A percentile compares a stretch with the other conserved stretches of the same genome.
Evolutionary conservation across 371 early-diverging fungal genomes (phyloP).

Genomic region (Parasitella parasitica): DNA sequence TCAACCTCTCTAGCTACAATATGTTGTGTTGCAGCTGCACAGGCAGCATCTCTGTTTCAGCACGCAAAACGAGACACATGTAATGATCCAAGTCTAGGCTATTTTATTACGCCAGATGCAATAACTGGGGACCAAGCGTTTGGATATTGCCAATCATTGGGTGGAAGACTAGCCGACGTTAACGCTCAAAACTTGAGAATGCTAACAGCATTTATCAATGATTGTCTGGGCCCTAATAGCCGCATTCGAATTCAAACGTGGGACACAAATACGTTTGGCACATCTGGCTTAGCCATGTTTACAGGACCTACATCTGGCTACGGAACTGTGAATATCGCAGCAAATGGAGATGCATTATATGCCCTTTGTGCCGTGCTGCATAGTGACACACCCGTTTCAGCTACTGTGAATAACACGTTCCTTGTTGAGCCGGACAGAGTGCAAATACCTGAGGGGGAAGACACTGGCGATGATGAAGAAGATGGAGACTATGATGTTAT

Average conservation of each 20-base stretch:
- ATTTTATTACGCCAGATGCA: not conserved
- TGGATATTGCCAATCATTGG: not conserved
- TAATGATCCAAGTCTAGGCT: not conserved
- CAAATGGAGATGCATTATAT: not conserved
- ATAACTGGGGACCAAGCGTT: not conserved
- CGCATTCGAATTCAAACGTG: slow-evolving; percentile 19
- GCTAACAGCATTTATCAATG: not conserved
- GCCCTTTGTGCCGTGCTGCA: not conserved
- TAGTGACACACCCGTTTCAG: too few species aligned
- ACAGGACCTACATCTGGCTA: not conserved
- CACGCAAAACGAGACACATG: not conserved
- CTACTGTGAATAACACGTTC: too few species aligned
- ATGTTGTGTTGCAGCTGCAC: not conserved
- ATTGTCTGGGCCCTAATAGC: slow-evolving; percentile 3
- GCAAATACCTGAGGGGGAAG: not conserved
- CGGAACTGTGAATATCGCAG: not conserved
- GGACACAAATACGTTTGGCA: slow-evolving; percentile 20
- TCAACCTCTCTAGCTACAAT: not conserved
- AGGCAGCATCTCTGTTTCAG: not conserved
- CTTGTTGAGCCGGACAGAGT: not conserved
- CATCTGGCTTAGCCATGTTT: not conserved
- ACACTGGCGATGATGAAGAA: not conserved
- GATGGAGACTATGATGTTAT: not conserved
- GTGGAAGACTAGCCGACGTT: slow-evolving; percentile 1
- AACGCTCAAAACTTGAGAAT: not conserved